Evolutionary conservation across 768 basidiomycete species (phyloP).

Genomic region (Dendrothele bispora): DNA sequence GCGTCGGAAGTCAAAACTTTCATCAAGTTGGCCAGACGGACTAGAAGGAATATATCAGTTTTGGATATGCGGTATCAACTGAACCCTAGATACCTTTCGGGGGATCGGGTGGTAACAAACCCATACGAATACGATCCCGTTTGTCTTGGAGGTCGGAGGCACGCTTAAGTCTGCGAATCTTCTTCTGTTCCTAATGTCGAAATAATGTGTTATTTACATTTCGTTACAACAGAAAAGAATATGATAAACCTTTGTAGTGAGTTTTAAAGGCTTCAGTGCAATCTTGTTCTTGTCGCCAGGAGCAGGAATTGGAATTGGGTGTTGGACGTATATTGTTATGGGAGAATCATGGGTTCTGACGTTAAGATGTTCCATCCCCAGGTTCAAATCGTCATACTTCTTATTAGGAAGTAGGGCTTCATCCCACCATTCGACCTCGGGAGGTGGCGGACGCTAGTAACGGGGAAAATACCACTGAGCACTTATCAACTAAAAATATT

Average conservation of each 20-base stretch:
- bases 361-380: slow-evolving; percentile 57
- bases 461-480: not conserved
- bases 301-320: slow-evolving; percentile 94
- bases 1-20: slow-evolving; percentile 96
- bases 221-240: no score
- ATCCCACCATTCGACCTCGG: slow-evolving; percentile 98
- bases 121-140: slow-evolving; percentile 94
- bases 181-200: slow-evolving; percentile 99
- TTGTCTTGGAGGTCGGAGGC: slow-evolving; percentile 92
- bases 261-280: slow-evolving; percentile 80
- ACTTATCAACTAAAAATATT: not conserved
- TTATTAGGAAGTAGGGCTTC: slow-evolving; percentile 77
- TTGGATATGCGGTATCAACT: not conserved
- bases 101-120: slow-evolving; percentile 89
- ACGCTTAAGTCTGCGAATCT: slow-evolving; percentile 88
- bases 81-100: slow-evolving; percentile 75
- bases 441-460: slow-evolving; percentile 83
- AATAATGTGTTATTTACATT: no score
- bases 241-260: slow-evolving; percentile 97
- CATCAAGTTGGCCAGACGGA: slow-evolving; percentile 95
- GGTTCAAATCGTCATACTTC: slow-evolving; percentile 72
- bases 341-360: slow-evolving; percentile 70
- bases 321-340: slow-evolving; percentile 90
- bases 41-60: slow-evolving; percentile 37
- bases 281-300: slow-evolving; percentile 83